Evolutionary conservation across 495 filamentous ascomycete genomes (phyloP), one percentile per base, ranked within the genome.

Genomic region (Penicillium daleae): DNA sequence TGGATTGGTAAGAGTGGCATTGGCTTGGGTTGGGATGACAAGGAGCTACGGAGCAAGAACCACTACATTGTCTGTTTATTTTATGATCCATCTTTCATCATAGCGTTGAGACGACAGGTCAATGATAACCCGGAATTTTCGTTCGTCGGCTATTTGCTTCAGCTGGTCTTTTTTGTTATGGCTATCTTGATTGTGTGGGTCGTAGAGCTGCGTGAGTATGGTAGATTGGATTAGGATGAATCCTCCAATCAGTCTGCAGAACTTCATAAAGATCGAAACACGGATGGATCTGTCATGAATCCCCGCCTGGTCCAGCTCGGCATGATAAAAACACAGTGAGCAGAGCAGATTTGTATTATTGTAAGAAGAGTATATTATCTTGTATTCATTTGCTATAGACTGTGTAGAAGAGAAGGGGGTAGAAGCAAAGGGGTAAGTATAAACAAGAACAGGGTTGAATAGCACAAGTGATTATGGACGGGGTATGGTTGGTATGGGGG

Each of bases 21-120:
- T 42, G 42, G 53, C 55, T 61, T 50, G 59, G 52, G 52, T 53
- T 62, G 53, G 49, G 42, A 61, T 63, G 21, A 62, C 40, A 60
- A 54, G 68, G 64, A 60, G 56, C 62, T 61, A 57, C 60, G 52
- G 69, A 65, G 58, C 65, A 73, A 48, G 65, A 67, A 83, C 80
- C 85, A 6, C 74, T 32, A 89, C 56, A 68, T 68, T 63, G 57
- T 60, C 27, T 71, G 60, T 64, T 69, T 67, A 61, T 68, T 65
- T 67, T 71, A 63, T 67, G 60, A 63, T 71, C 37, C 65, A 69
- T 65, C 67, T 70, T 73, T 66, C 71, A 70, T 73, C 71, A 73
- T 73, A 74, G 73, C 73, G 71, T 60, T 69, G 68, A 72, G 66
- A 76, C 64, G 68, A 74, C 70, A 74, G 62, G 66, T 57, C 68